These are phyloP conservation scores for Colletotrichum costaricense DNA, from an alignment of 2,329 filamentous ascomycete species.

Conservation along the genomic window DNA sequence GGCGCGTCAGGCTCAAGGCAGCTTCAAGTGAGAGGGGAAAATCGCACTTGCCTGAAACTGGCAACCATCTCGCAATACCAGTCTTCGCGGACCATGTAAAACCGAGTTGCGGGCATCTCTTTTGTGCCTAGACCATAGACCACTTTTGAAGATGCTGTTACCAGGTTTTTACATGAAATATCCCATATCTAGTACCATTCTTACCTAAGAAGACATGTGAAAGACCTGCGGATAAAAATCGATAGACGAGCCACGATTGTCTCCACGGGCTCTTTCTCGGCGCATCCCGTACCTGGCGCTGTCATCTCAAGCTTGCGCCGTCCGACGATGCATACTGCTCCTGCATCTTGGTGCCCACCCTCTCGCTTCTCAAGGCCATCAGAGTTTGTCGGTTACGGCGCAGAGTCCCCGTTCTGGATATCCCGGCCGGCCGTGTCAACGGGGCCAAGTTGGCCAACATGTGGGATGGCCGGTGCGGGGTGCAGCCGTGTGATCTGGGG, in stretches of 20 bases:
- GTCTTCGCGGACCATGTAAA: background rate
- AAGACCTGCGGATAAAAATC: background rate
- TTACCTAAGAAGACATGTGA: slow-evolving; percentile 8
- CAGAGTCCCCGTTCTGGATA: slow-evolving; percentile 28
- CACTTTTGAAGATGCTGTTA: background rate
- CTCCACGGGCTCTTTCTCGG: slow-evolving; percentile 27
- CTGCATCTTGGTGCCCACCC: slow-evolving; percentile 24
- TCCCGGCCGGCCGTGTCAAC: slow-evolving; percentile 20
- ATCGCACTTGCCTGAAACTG: background rate
- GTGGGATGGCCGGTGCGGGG: slow-evolving; percentile 28
- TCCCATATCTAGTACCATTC: background rate
- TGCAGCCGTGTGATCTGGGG: slow-evolving; percentile 35
- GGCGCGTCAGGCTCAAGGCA: no score
- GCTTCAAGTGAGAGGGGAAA: background rate
- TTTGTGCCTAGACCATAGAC: background rate
- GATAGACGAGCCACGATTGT: background rate
- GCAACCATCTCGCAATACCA: background rate
- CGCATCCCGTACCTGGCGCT: slow-evolving; percentile 24
- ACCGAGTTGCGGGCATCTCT: background rate
- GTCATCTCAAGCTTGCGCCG: slow-evolving; percentile 9
- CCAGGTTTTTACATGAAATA: background rate
- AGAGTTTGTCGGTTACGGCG: slow-evolving; percentile 33
- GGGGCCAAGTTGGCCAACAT: slow-evolving; percentile 2
- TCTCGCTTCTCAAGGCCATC: slow-evolving; percentile 6
- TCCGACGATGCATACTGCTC: slow-evolving; percentile 18